Percentiles rank a stretch among this genome's conserved stretches.
These are phyloP conservation scores for Pholiota molesta DNA, from an alignment of 768 basidiomycete genomes.

Conservation along the genomic window DNA sequence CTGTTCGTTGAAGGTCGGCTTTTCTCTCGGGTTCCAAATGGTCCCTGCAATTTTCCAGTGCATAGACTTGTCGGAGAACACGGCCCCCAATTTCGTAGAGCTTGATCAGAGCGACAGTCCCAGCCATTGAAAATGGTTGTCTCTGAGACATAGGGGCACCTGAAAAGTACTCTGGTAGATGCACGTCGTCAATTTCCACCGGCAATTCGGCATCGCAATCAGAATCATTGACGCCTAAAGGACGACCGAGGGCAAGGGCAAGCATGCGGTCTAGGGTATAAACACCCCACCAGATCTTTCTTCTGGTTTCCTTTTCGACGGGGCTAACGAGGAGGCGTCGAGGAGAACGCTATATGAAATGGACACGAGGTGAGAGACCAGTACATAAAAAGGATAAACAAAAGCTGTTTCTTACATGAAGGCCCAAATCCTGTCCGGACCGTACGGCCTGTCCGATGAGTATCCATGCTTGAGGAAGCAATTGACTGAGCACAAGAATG, in stretches of 20 bases:
- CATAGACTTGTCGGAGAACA: slow-evolving; percentile 82
- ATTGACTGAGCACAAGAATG: slow-evolving; percentile 91
- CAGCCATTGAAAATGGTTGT: slow-evolving; percentile 77
- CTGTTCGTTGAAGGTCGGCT: slow-evolving; percentile 73
- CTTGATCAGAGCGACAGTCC: slow-evolving; percentile 72
- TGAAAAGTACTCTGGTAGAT: slow-evolving; percentile 70
- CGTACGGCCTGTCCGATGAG: slow-evolving; percentile 90
- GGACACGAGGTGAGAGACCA: slow-evolving; percentile 15
- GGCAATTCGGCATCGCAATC: slow-evolving; percentile 92
- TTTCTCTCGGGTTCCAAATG: slow-evolving; percentile 73
- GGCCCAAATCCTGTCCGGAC: slow-evolving; percentile 86
- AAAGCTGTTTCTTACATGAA: slow-evolving; percentile 67
- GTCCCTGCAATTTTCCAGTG: slow-evolving; percentile 77
- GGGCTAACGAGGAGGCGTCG: slow-evolving; percentile 68
- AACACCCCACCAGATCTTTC: slow-evolving; percentile 95
- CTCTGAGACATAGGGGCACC: slow-evolving; percentile 60
- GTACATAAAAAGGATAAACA: slow-evolving; percentile 9
- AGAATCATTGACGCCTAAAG: slow-evolving; percentile 84
- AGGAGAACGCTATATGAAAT: slow-evolving; percentile 69
- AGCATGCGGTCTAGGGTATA: slow-evolving; percentile 92
- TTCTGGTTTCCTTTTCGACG: slow-evolving; percentile 86
- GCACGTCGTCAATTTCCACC: slow-evolving; percentile 80
- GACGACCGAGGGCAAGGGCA: slow-evolving; percentile 86
- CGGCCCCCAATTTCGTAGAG: slow-evolving; percentile 87
- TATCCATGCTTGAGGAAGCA: slow-evolving; percentile 95